These are phyloP conservation scores for Trichoderma endophyticum DNA, from an alignment of 2,329 filamentous ascomycete genomes.

Conservation along the genomic window DNA sequence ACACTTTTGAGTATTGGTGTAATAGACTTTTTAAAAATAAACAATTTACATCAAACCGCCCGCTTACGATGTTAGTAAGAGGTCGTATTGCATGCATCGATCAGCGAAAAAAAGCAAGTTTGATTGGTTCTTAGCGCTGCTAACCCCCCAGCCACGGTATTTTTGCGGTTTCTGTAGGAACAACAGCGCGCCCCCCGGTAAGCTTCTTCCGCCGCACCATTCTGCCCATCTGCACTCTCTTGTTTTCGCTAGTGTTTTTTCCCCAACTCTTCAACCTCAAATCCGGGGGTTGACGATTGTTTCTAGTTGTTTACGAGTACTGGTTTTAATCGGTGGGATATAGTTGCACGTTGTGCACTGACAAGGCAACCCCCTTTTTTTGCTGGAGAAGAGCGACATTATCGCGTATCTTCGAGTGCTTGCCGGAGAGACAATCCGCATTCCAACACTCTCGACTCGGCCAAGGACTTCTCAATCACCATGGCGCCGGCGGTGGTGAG, in stretches of 20 bases:
- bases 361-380: constrained; percentile 1
- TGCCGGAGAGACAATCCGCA: constrained; percentile 21
- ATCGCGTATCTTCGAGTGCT: not conserved
- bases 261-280: not conserved
- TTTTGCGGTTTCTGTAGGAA: constrained; percentile 28
- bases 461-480: not conserved
- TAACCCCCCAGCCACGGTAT: constrained; percentile 24
- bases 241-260: not conserved
- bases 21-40: not conserved
- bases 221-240: constrained; percentile 23
- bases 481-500: constrained; percentile 43
- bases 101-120: not conserved
- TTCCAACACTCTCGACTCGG: constrained; percentile 22
- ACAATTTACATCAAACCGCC: not conserved
- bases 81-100: not conserved
- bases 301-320: not conserved
- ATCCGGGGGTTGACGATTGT: not conserved
- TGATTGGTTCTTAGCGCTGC: not conserved
- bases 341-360: not conserved
- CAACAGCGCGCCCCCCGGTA: constrained; percentile 5
- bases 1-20: too few relatives aligned
- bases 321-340: not conserved
- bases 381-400: constrained; percentile 25
- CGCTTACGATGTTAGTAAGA: not conserved
- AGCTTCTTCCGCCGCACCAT: not conserved